Evolutionary conservation across 495 filamentous ascomycete species (phyloP).

Genomic region (Penicillium arizonense): DNA sequence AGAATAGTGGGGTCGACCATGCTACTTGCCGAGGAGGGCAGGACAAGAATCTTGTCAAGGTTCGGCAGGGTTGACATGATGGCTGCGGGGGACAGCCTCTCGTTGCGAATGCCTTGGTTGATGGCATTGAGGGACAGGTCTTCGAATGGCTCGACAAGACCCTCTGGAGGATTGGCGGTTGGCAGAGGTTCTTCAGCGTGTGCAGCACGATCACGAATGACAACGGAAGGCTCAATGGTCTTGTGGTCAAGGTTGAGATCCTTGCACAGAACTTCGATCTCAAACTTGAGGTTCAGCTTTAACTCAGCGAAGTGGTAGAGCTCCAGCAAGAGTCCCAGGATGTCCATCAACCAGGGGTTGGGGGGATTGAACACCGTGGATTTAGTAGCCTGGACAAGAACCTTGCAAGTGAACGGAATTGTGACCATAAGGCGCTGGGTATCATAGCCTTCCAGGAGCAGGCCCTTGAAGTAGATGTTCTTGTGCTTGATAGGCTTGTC

Average conservation of each 20-base stretch:
- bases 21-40: constrained; percentile 73
- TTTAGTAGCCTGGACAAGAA: constrained; percentile 74
- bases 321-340: constrained; percentile 81
- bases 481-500: constrained; percentile 95
- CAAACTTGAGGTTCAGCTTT: constrained; percentile 94
- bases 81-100: constrained; percentile 68
- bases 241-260: constrained; percentile 87
- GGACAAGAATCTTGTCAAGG: constrained; percentile 66
- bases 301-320: constrained; percentile 90
- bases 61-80: constrained; percentile 77
- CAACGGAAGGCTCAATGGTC: constrained; percentile 75
- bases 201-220: constrained; percentile 69
- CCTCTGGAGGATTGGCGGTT: constrained; percentile 57
- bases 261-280: constrained; percentile 95
- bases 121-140: constrained; percentile 73
- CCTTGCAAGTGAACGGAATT: constrained; percentile 96
- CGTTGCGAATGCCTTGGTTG: constrained; percentile 62
- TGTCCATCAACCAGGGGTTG: constrained; percentile 97
- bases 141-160: constrained; percentile 74
- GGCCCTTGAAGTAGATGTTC: constrained; percentile 94
- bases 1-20: constrained; percentile 67
- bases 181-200: constrained; percentile 59
- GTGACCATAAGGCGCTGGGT: constrained; percentile 85
- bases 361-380: constrained; percentile 91
- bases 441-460: constrained; percentile 88